Percentiles rank a stretch among this genome's conserved stretches.
These are phyloP conservation scores for Thecaphora frezii DNA, from an alignment of 1,284 basidiomycete species.

Conservation along the genomic window DNA sequence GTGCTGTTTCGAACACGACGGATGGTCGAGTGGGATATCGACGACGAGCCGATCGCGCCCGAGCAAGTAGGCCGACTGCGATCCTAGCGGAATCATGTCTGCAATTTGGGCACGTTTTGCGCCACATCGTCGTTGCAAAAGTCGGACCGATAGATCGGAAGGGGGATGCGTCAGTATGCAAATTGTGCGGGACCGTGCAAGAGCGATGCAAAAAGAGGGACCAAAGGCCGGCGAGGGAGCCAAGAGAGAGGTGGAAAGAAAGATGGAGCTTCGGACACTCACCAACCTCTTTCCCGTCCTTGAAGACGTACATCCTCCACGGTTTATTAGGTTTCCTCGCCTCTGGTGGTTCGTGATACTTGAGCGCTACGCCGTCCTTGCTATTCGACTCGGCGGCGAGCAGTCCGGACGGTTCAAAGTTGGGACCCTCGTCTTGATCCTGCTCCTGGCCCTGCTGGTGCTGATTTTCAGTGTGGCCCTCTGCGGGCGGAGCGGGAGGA, in stretches of 20 bases:
- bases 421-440: constrained; percentile 70
- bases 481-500: too few species aligned
- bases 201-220: too few species aligned
- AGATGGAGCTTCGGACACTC: constrained; percentile 57
- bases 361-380: constrained; percentile 82
- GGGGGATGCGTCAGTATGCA: too few species aligned
- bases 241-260: background rate
- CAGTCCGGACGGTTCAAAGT: constrained; percentile 83
- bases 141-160: too few species aligned
- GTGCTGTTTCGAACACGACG: constrained; percentile 97
- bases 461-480: too few species aligned
- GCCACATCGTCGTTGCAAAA: too few species aligned
- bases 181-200: too few species aligned
- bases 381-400: constrained; percentile 75
- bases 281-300: constrained; percentile 89
- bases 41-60: constrained; percentile 72
- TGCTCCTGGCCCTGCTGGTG: too few species aligned
- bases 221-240: background rate
- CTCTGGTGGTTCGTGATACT: constrained; percentile 98
- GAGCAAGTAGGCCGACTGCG: constrained; percentile 90
- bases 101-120: too few species aligned
- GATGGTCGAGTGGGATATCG: constrained; percentile 89
- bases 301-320: constrained; percentile 97
- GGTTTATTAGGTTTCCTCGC: constrained; percentile 84
- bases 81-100: constrained; percentile 54